Base-by-base conservation (phyloP, 1,284 basidiomycete species). In the Porodaedalea pini region DNA sequence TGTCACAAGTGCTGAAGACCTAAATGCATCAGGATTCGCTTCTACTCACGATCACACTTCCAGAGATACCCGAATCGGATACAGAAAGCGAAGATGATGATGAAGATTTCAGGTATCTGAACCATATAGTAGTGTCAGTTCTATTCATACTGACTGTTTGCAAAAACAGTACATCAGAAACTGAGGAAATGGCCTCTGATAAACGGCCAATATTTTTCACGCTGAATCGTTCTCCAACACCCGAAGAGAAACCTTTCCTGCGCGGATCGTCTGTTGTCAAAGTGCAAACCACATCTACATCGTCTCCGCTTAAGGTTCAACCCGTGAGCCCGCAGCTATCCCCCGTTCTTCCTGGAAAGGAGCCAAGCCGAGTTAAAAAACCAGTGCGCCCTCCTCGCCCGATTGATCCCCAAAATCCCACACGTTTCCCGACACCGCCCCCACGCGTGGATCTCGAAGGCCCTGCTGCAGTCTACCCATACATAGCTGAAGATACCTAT, bases 381-480 rank as follows among this genome's bases (percentile, higher is more conserved):
- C 45, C 45, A 10, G 21, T 23, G 21, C 47, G 51, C 29, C 57
- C 44, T 6, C 41, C 36, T 15, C 54, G 37, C 6, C 37, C 53
- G 8, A 54, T 44, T 39, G 55, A 51, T 36, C 39, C 31, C 15
- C 34, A 29, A n/a, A 50, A 57, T 27, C 53, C 58, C 15, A 59
- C 45, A 11, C 29, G 57, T n/a, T 60, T 60, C 15, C 57, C 58
- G 4, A 59, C 56, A 23, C 77, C 79, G 2, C 77, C 77, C 7
- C 69, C 68, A 3, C 54, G 64, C 19, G 60, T 57, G 7, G 70
- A 80, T 50, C 77, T 72, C 2, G 72, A 81, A 4, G 81, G 81
- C 0, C 82, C 86, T 3, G 73, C 79, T 29, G 77, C 77, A 0
- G 73, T 71, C 44, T 66, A 68, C 32, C 84, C 84, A 4, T 86